Evolutionary conservation across 2,329 filamentous ascomycete genomes (phyloP).

Genomic region (Exophiala phaeomuriformis): DNA sequence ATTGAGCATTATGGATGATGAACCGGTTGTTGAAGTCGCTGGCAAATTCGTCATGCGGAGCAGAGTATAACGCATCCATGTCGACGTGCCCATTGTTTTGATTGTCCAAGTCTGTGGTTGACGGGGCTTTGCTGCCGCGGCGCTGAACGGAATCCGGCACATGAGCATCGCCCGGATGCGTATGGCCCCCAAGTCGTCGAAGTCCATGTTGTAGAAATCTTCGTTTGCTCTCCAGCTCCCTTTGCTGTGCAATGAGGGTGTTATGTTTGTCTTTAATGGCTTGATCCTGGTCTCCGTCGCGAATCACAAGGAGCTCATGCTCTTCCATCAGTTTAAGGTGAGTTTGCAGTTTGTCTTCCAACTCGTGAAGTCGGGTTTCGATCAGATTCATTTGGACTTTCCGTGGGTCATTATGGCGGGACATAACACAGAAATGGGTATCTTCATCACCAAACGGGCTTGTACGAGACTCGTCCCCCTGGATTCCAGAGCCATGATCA

Average conservation of each 20-base stretch:
- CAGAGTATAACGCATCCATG: conserved; percentile 55
- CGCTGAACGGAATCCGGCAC: conserved; percentile 12
- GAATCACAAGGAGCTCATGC: conserved; percentile 58
- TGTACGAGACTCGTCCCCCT: conserved; percentile 70
- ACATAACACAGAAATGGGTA: conserved; percentile 94
- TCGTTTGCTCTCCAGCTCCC: conserved; percentile 51
- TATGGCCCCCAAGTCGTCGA: conserved; percentile 48
- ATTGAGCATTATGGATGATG: conserved; percentile 91
- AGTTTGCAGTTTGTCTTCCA: conserved; percentile 68
- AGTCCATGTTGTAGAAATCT: conserved; percentile 54
- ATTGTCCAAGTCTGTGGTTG: conserved; percentile 33
- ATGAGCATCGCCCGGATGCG: conserved; percentile 40
- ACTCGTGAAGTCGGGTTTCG: conserved; percentile 66
- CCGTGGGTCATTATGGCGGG: conserved; percentile 77
- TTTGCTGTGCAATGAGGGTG: conserved; percentile 49
- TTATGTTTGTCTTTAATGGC: conserved; percentile 40
- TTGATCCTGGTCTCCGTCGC: conserved; percentile 47
- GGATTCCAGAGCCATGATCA: conserved; percentile 73
- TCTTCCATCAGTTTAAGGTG: conserved; percentile 69
- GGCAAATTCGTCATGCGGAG: conserved; percentile 69
- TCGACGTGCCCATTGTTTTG: conserved; percentile 47
- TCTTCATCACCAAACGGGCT: conserved; percentile 90
- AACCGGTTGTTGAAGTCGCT: conserved; percentile 98
- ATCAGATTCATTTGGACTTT: conserved; percentile 82
- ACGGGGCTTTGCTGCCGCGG: conserved; percentile 27